phyloP scores from a whole-genome alignment of 2,329 filamentous ascomycete genomes.

The Ascomycota sp. region DNA sequence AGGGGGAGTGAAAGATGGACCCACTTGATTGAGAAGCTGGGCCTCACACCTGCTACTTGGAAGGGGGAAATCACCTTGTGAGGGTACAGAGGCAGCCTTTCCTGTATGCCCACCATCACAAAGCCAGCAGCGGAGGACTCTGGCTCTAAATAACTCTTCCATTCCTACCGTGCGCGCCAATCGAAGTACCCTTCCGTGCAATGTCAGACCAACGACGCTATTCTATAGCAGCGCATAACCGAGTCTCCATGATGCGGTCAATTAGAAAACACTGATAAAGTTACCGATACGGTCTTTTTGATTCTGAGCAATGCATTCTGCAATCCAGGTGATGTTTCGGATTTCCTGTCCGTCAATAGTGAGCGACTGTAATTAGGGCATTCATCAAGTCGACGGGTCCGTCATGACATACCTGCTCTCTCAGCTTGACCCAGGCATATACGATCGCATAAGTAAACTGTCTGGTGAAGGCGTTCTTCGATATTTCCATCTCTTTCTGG shows the following conservation, averaged over 20 bases:
- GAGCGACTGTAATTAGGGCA: background rate
- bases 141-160: conserved; percentile 3
- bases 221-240: background rate
- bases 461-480: conserved; percentile 79
- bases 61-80: conserved; percentile 52
- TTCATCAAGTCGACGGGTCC: conserved; percentile 1
- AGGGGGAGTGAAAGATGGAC: conserved; percentile 78
- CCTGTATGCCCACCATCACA: conserved; percentile 26
- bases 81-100: conserved; percentile 17
- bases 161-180: conserved; percentile 11
- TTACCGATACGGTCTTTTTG: conserved; percentile 98
- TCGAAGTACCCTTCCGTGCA: conserved; percentile 2
- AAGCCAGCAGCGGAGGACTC: conserved; percentile 10
- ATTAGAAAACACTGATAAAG: conserved; percentile 91
- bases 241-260: background rate
- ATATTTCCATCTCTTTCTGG: conserved; percentile 97
- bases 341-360: conserved; percentile 51
- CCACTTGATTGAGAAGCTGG: conserved; percentile 62
- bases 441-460: conserved; percentile 91
- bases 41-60: conserved; percentile 72
- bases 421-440: conserved; percentile 91
- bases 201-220: conserved; percentile 1
- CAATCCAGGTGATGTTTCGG: conserved; percentile 97
- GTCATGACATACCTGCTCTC: conserved; percentile 63
- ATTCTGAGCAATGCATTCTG: conserved; percentile 97